Base-by-base conservation (phyloP, 495 filamentous ascomycete genomes). In the Lentithecium fluviatile region DNA sequence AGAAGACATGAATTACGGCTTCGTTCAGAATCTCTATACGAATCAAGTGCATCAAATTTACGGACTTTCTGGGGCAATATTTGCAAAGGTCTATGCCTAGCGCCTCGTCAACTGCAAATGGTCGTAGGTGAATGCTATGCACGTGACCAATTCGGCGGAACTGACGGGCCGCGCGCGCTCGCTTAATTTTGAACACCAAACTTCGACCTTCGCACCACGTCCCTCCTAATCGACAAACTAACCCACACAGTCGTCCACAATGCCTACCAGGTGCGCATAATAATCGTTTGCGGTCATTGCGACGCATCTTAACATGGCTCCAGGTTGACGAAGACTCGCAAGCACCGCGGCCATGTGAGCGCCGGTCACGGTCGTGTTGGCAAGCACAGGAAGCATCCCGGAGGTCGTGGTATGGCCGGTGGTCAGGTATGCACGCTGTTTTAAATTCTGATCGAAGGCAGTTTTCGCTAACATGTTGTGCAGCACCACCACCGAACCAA, bases 371-470 rank as follows among this genome's bases (percentile, higher is more conserved):
- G 91, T 80, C 89, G 91, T 81, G 66, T 69, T 25, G 62, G 66
- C 21, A 69, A 69, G 62, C 55, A 60, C 57, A 20, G 66, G 7
- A 69, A 69, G 62, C 66, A 68, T 62, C 66, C 66, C 74, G 89
- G 89, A 91, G 89, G 89, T 85, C 86, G 89, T 76, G 90, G 89
- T 90, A 86, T n/a, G n/a, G n/a, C n/a, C n/a, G n/a, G n/a, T n/a
- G n/a, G n/a, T n/a, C n/a, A n/a, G n/a, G n/a, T n/a, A n/a, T n/a
- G n/a, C n/a, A n/a, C n/a, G n/a, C n/a, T n/a, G n/a, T n/a, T n/a
- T n/a, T n/a, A n/a, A n/a, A n/a, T n/a, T n/a, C n/a, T n/a, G n/a
- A n/a, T n/a, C n/a, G n/a, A n/a, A n/a, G n/a, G n/a, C n/a, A n/a
- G n/a, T n/a, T n/a, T n/a, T n/a, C n/a, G n/a, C n/a, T n/a, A n/a